Conservation (phyloP, 75 land plant genomes). For the Azolla pinnata region DNA sequence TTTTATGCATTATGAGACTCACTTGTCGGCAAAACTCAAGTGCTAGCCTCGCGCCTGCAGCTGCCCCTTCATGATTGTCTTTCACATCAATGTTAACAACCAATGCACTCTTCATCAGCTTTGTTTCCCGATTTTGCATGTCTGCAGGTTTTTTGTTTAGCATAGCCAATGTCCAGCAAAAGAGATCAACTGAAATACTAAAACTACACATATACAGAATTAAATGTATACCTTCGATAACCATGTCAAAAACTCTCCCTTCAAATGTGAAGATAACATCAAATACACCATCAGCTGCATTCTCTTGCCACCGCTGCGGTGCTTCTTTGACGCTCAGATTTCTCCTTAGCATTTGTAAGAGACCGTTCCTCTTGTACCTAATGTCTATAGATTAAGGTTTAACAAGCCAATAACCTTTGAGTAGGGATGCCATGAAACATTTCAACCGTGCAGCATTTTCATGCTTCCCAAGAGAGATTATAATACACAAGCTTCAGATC, state of each 20-base stretch:
- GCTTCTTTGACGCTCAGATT: constrained; percentile 62
- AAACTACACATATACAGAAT: not conserved
- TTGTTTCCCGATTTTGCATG: constrained; percentile 65
- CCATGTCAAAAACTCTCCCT: constrained; percentile 91
- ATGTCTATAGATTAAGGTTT: not conserved
- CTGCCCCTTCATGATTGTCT: constrained; percentile 99
- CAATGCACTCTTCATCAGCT: constrained; percentile 65
- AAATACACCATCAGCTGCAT: constrained; percentile 80
- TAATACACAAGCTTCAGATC: too few relatives aligned
- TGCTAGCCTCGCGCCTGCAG: constrained; percentile 65
- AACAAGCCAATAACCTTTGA: not conserved
- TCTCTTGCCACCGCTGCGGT: constrained; percentile 94
- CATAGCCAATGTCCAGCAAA: not conserved
- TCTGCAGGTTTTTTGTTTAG: constrained; percentile 41
- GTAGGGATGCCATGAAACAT: not conserved
- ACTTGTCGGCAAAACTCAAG: constrained; percentile 85
- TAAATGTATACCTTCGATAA: constrained; percentile 57
- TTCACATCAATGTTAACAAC: constrained; percentile 90
- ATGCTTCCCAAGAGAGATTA: too few relatives aligned
- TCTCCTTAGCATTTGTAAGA: constrained; percentile 76
- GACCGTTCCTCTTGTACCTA: constrained; percentile 84
- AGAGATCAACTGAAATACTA: too few relatives aligned
- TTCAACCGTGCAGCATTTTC: not conserved
- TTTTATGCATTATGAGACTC: constrained; percentile 12
- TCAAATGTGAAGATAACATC: constrained; percentile 93